These are phyloP conservation scores for Fraxinus americana DNA, from an alignment of 257 asterid genomes.

Conservation along the genomic window DNA sequence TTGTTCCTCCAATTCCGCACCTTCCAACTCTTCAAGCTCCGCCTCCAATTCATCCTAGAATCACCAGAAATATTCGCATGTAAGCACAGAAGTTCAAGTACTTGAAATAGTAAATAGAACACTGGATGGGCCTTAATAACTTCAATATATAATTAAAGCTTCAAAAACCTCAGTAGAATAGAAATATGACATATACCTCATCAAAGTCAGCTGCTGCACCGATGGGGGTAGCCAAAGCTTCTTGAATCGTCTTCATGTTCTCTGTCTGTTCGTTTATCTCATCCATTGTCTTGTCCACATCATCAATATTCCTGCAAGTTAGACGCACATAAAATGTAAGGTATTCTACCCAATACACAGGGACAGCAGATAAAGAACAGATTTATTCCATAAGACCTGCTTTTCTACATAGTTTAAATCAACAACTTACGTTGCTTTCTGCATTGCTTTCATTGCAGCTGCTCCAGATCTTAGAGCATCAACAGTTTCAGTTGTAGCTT, in stretches of 20 bases:
- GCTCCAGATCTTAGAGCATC: slow-evolving; percentile 75
- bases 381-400: neutral
- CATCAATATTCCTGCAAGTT: slow-evolving; percentile 69
- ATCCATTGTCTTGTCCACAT: slow-evolving; percentile 95
- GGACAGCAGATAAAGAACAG: neutral
- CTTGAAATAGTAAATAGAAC: neutral
- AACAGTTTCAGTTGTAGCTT: slow-evolving; percentile 75
- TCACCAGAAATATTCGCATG: slow-evolving; percentile 7
- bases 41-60: slow-evolving; percentile 79
- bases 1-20: slow-evolving; percentile 76
- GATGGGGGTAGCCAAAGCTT: slow-evolving; percentile 72
- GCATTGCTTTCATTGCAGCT: slow-evolving; percentile 74
- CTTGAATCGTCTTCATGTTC: slow-evolving; percentile 84
- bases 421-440: slow-evolving; percentile 65
- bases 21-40: slow-evolving; percentile 81
- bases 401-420: neutral
- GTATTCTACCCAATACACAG: neutral
- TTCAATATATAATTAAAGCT: neutral
- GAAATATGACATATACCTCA: slow-evolving; percentile 44
- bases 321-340: neutral
- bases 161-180: neutral
- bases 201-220: slow-evolving; percentile 73
- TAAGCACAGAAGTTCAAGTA: neutral
- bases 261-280: slow-evolving; percentile 89
- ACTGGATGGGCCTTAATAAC: neutral